These are phyloP conservation scores for Murraya paniculata DNA, from an alignment of 345 rosid genomes.

Conservation along the genomic window DNA sequence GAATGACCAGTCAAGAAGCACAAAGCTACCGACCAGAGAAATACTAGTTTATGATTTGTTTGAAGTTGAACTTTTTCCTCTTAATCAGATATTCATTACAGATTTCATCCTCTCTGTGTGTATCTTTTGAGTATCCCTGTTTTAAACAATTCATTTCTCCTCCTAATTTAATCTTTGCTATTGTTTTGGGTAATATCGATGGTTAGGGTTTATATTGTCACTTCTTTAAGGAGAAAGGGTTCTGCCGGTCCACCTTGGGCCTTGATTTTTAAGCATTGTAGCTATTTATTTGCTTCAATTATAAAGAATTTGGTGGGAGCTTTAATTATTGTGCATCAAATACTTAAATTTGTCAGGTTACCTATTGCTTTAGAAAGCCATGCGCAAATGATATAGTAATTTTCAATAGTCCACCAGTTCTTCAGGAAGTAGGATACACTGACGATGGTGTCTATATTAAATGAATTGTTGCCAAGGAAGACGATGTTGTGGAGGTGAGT, in stretches of 20 bases:
- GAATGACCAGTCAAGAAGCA: background rate
- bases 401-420: slow-evolving; percentile 89
- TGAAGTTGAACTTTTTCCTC: background rate
- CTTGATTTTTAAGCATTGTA: background rate
- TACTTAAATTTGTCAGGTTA: slow-evolving; percentile 48
- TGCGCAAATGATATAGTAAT: slow-evolving; percentile 90
- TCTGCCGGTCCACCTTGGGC: background rate
- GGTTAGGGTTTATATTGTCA: background rate
- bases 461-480: slow-evolving; percentile 87
- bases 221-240: background rate
- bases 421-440: slow-evolving; percentile 89
- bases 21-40: background rate
- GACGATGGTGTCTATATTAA: slow-evolving; percentile 92
- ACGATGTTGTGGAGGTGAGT: slow-evolving; percentile 85
- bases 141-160: background rate
- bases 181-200: background rate
- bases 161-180: background rate
- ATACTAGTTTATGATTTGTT: background rate
- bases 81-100: background rate
- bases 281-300: background rate
- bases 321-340: background rate
- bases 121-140: background rate
- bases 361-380: slow-evolving; percentile 84
- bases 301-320: background rate
- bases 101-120: background rate